phyloP scores from a whole-genome alignment of 2,329 filamentous ascomycete genomes.

The Colletotrichum cordylinicola region DNA sequence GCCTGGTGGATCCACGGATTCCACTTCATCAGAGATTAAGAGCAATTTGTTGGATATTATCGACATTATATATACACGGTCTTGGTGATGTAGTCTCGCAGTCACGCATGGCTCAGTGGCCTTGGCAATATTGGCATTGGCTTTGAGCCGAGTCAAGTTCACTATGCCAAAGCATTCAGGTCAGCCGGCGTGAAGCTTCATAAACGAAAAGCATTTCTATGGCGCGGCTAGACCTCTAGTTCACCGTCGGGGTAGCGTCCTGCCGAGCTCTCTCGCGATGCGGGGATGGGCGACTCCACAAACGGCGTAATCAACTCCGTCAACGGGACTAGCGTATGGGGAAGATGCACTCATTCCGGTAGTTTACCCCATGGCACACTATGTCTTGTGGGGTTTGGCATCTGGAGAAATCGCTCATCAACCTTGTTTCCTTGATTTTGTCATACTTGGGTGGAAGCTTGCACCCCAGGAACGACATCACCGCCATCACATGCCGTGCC shows the following conservation, averaged over 20 bases:
- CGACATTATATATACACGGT: not conserved
- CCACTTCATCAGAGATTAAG: not conserved
- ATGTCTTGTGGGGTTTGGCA: not conserved
- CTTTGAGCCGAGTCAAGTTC: not conserved
- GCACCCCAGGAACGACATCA: not conserved
- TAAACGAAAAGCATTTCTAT: not conserved
- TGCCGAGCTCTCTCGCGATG: not conserved
- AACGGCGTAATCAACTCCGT: slow-evolving; percentile 1
- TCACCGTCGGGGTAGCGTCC: slow-evolving; percentile 2
- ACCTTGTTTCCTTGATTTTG: not conserved
- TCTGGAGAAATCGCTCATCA: not conserved
- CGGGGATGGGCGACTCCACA: not conserved
- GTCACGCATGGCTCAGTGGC: not conserved
- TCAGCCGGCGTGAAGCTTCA: not conserved
- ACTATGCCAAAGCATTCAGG: not conserved
- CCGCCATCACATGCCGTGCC: not conserved
- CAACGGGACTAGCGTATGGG: not conserved
- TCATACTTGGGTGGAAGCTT: not conserved
- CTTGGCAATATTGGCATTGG: not conserved
- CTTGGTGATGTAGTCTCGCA: not conserved
- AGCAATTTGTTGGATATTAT: not conserved
- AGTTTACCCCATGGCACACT: not conserved
- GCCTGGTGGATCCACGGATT: not conserved
- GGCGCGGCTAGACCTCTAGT: slow-evolving; percentile 1
- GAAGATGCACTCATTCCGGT: not conserved